A percentile compares a stretch with the other conserved stretches of the same genome.
phyloP scores from a whole-genome alignment of 2,329 filamentous ascomycete genomes.

The Nigrospora sphaerica region DNA sequence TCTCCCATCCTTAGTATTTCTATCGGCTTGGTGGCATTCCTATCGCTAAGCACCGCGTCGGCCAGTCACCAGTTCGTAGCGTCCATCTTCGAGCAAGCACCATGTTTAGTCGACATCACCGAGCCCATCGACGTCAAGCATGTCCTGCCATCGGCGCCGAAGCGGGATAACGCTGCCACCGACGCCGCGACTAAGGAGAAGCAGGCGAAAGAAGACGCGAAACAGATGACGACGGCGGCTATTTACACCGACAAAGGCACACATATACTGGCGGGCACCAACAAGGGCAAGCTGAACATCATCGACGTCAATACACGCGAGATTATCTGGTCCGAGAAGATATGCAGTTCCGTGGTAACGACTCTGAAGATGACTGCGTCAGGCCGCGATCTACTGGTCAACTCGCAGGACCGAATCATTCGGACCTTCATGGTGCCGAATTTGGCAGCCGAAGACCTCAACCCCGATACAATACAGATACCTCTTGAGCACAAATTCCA shows the following conservation, averaged over 20 bases:
- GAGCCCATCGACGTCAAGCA: constrained; percentile 65
- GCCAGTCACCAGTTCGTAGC: constrained; percentile 75
- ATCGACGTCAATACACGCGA: constrained; percentile 76
- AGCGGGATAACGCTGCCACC: constrained; percentile 61
- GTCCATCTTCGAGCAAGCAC: constrained; percentile 89
- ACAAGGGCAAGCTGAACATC: constrained; percentile 93
- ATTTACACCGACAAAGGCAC: constrained; percentile 81
- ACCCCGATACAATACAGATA: constrained; percentile 79
- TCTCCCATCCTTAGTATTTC: background rate
- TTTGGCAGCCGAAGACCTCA: constrained; percentile 58
- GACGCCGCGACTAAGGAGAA: constrained; percentile 72
- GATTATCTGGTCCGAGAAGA: constrained; percentile 82
- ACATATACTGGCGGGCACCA: constrained; percentile 88
- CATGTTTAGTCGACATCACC: constrained; percentile 76
- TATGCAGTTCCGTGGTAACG: constrained; percentile 82
- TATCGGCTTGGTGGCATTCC: no score
- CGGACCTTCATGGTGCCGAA: constrained; percentile 87
- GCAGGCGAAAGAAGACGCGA: constrained; percentile 83
- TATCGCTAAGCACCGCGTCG: background rate
- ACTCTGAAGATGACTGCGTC: constrained; percentile 78
- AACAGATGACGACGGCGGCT: constrained; percentile 88
- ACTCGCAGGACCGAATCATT: constrained; percentile 91
- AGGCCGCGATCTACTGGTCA: constrained; percentile 82
- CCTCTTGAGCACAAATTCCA: constrained; percentile 97
- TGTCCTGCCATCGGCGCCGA: constrained; percentile 73